Conservation (phyloP, 345 rosid species). For the Reutealis trisperma region DNA sequence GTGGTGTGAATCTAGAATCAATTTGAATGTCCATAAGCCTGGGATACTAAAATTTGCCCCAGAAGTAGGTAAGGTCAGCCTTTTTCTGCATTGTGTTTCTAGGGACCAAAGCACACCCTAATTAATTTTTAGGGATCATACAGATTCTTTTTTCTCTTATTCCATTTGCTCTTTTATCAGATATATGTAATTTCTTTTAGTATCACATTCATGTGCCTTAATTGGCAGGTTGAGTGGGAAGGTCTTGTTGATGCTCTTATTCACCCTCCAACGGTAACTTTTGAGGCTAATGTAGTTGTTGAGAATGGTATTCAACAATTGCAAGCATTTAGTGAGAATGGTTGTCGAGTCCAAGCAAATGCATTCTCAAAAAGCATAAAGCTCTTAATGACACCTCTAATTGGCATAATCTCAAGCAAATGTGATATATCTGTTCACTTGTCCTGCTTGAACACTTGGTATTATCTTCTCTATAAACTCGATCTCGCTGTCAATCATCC, state of each 20-base stretch:
- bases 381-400: constrained; percentile 56
- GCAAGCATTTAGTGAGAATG: background rate
- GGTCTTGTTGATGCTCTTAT: constrained; percentile 56
- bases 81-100: background rate
- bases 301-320: too few relatives aligned
- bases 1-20: background rate
- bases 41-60: background rate
- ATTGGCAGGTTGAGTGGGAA: constrained; percentile 61
- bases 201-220: constrained; percentile 12
- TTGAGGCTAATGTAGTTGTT: constrained; percentile 12
- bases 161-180: background rate
- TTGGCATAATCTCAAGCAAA: constrained; percentile 47
- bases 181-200: background rate
- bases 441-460: constrained; percentile 56
- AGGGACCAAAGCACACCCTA: background rate
- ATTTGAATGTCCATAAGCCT: background rate
- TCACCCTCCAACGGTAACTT: constrained; percentile 23
- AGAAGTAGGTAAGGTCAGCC: background rate
- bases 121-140: background rate
- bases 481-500: constrained; percentile 38
- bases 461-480: constrained; percentile 56
- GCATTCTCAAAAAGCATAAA: constrained; percentile 44
- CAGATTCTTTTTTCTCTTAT: background rate
- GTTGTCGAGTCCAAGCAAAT: constrained; percentile 27
- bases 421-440: constrained; percentile 43